Evolutionary conservation across 345 rosid species (phyloP), one percentile per base, ranked within the genome.

Genomic region (Syzygium jambos): DNA sequence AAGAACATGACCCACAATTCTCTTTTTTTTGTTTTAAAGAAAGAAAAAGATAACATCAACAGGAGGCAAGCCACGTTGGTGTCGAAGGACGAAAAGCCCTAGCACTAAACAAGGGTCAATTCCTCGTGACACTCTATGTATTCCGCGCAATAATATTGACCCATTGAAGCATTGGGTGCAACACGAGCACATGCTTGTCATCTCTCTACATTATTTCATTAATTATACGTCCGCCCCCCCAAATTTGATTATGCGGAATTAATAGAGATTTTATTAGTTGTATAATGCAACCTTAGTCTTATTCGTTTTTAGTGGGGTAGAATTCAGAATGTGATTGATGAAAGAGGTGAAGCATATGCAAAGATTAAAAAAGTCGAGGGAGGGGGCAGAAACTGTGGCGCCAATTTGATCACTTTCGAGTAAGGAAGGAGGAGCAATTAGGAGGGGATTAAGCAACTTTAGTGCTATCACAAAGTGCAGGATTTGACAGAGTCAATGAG

Each of bases 11-110:
- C 90, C 61, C 83, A 87, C 13, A n/a, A 73, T 83, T 87, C 80
- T 88, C 90, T 88, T 21, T 73, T 9, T 19, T 5, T 68, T 17
- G 10, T 25, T n/a, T 13, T 61, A 17, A 19, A 68, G 80, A 34
- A 1, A n/a, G 6, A 5, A 38, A 73, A 23, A 10, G 27, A 5
- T 38, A 38, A 87, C 90, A 4, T 43, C 52, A 38, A 22, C 2
- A 38, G 89, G 91, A 82, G 85, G 93, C 93, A 92, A 43, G n/a
- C 90, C 92, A 92, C 83, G 93, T 92, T 91, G 88, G 80, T 89
- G 63, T 61, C 86, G 9, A 53, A 52, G 85, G 19, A 1, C 38
- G 83, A 14, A 85, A 86, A 61, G 46, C 78, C 77, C 41, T 59
- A 87, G 38, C 53, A 52, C 43, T 84, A 38, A 49, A 34, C 41